Conservation (phyloP, 139 green algal genomes). For the Pleodorina starrii region DNA sequence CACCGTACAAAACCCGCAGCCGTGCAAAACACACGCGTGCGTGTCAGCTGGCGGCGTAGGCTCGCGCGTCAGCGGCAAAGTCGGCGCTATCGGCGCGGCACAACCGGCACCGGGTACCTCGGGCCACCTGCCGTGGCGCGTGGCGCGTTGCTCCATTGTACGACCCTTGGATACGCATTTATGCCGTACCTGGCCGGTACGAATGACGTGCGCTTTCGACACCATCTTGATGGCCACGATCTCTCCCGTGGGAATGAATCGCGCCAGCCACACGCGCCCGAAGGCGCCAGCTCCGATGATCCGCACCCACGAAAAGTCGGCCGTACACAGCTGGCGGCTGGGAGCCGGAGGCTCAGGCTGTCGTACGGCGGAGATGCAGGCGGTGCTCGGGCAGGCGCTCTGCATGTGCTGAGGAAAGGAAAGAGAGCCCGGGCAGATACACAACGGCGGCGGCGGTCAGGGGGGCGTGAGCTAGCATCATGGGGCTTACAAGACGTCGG, state of each 20-base stretch:
- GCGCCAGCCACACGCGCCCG: conserved; percentile 77
- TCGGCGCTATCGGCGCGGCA: background rate
- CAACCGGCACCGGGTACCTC: too few relatives aligned
- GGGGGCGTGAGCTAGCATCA: background rate
- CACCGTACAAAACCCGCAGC: background rate
- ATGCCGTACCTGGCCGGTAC: conserved; percentile 76
- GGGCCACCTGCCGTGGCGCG: background rate
- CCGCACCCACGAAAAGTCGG: conserved; percentile 70
- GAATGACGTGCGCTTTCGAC: conserved; percentile 81
- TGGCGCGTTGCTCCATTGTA: background rate
- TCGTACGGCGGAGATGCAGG: background rate
- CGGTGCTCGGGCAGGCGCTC: conserved; percentile 21
- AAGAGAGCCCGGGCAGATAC: too few relatives aligned
- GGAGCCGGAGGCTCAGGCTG: background rate
- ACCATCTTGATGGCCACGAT: conserved; percentile 84
- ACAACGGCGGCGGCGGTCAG: background rate
- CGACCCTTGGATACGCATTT: background rate
- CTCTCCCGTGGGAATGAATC: conserved; percentile 58
- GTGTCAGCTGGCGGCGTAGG: too few relatives aligned
- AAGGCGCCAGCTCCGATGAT: conserved; percentile 86
- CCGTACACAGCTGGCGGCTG: background rate
- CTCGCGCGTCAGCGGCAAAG: background rate
- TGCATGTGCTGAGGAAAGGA: background rate
- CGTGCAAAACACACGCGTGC: background rate
- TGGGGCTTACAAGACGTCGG: background rate